Conservation (phyloP, 441 rosid species). For the Syzygium syzygioides region DNA sequence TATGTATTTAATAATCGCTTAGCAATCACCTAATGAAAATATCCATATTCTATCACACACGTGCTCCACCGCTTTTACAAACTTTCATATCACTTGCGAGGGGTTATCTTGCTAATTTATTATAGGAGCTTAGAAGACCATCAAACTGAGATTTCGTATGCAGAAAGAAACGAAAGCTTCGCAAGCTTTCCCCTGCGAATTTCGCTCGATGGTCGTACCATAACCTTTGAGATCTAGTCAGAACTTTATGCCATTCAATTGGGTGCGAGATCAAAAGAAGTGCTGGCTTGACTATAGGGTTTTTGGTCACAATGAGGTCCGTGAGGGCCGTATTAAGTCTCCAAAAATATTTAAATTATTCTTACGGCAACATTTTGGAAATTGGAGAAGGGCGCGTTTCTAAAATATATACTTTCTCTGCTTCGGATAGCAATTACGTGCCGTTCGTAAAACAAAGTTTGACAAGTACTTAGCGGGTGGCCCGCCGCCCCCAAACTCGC, state of each 20-base stretch:
- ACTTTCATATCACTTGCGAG: neutral
- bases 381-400: neutral
- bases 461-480: too few species aligned
- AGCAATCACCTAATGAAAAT: neutral
- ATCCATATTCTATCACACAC: neutral
- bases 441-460: neutral
- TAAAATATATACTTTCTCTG: too few species aligned
- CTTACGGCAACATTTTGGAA: neutral
- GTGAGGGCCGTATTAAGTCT: neutral
- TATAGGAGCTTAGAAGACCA: too few species aligned
- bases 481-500: neutral
- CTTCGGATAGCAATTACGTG: neutral
- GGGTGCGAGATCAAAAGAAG: neutral
- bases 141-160: too few species aligned
- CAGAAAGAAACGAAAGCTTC: too few species aligned
- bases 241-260: neutral
- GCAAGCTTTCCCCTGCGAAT: too few species aligned
- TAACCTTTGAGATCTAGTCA: neutral
- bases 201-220: neutral
- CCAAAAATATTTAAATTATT: neutral
- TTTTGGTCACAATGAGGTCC: neutral
- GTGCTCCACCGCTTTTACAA: neutral
- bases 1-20: neutral
- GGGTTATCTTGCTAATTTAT: neutral
- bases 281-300: neutral